Base-by-base conservation (phyloP, 1,284 basidiomycete genomes). In the Thelephora terrestris region DNA sequence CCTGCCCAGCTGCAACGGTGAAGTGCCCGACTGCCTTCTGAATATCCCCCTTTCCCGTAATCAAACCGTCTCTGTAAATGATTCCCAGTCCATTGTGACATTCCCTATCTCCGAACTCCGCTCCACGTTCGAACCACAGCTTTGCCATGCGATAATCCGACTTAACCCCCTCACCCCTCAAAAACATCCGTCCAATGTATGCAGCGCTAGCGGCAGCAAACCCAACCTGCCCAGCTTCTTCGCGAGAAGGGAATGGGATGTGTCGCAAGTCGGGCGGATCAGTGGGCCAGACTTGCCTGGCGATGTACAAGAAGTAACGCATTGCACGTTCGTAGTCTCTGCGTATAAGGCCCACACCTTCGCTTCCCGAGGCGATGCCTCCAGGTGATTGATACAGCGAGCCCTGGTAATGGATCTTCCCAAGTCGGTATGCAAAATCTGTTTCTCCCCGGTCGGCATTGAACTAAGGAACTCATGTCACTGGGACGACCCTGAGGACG, bases 71-170 rank as follows among this genome's bases (percentile, higher is more conserved):
- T 42, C 93, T 75, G 67, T 84, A 86, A 55, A 99, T 91, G 55
- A 98, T 83, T 1, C 94, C 96, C 17, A 99, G 70, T 0, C 85
- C 86, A 60, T 96, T 96, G 53, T 86, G 79, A 49, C 84, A 87
- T 62, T 96, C 93, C 52, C 84, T 76, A 57, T 98, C 92, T 27
- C 82, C 84, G 60, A 81, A 75, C 48, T 83, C 81, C 5, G 77
- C 82, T 0, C 92, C 95, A 40, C 94, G 74, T 57, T 91, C 85
- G 59, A 94, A 94, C 96, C 96, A 99, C 67, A 95, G 78, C 68
- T 82, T 90, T 12, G 95, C 96, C 51, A 80, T 68, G 18, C 68
- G 69, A 37, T 77, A 75, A 64, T 98, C 90, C 54, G 76, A 74
- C 58, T 82, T 82, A 21, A 91, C 81, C 7, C 95, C 95, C 63